phyloP scores from a whole-genome alignment of 2,329 filamentous ascomycete genomes.

The Rhynchosporium secalis region DNA sequence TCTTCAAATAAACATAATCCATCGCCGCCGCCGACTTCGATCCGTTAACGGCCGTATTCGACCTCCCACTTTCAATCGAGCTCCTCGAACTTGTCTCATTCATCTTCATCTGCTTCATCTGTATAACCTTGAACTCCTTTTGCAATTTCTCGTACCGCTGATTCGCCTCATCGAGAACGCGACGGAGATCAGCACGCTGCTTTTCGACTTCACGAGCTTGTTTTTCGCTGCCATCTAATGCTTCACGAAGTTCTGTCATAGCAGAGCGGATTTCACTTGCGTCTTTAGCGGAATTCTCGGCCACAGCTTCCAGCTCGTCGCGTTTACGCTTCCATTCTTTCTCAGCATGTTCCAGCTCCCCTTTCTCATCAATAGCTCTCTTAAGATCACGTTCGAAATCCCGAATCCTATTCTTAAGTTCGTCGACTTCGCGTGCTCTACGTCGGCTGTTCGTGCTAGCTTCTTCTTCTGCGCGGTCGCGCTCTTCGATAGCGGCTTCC shows the following conservation, averaged over 20 bases:
- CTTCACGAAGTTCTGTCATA: constrained; percentile 74
- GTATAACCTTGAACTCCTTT: constrained; percentile 60
- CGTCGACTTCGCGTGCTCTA: constrained; percentile 80
- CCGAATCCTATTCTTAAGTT: constrained; percentile 74
- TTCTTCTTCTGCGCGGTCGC: constrained; percentile 90
- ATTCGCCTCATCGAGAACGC: constrained; percentile 75
- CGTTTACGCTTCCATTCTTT: constrained; percentile 72
- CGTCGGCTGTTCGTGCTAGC: constrained; percentile 74
- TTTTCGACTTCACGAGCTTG: constrained; percentile 82
- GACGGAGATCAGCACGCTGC: constrained; percentile 73
- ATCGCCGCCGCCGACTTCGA: constrained; percentile 24
- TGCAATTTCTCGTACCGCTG: constrained; percentile 76
- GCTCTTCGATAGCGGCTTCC: constrained; percentile 89
- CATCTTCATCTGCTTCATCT: constrained; percentile 44
- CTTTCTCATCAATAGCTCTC: constrained; percentile 69
- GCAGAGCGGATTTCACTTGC: constrained; percentile 72
- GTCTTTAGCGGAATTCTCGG: constrained; percentile 68
- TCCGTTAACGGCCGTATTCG: constrained; percentile 30
- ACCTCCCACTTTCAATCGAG: constrained; percentile 40
- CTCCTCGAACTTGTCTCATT: constrained; percentile 38
- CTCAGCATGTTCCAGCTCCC: constrained; percentile 73
- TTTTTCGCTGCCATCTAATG: constrained; percentile 83
- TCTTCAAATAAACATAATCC: constrained; percentile 67
- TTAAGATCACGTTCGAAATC: constrained; percentile 80
- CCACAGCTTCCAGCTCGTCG: constrained; percentile 73